phyloP scores from a whole-genome alignment of 2,329 filamentous ascomycete genomes.

The Cercospora zeae-maydis region DNA sequence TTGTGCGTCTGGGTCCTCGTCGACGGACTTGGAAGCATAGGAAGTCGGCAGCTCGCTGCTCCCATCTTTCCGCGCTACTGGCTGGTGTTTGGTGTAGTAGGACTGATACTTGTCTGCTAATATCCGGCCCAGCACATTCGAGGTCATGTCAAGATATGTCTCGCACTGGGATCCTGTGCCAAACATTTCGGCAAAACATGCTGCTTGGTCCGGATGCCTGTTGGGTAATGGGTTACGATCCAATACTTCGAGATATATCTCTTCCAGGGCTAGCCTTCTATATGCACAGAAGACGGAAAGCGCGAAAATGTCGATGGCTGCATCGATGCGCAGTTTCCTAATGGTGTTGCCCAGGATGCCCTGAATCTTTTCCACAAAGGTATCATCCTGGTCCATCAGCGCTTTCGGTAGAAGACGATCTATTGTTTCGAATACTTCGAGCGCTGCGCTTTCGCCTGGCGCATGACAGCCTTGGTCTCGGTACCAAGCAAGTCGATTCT shows the following conservation, averaged over 20 bases:
- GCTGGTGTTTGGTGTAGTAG: constrained; percentile 24
- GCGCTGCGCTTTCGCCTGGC: constrained; percentile 36
- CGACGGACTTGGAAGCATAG: constrained; percentile 21
- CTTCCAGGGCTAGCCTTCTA: constrained; percentile 56
- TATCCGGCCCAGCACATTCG: constrained; percentile 22
- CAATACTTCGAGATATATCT: constrained; percentile 60
- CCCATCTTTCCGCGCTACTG: constrained; percentile 20
- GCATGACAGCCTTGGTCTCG: constrained; percentile 38
- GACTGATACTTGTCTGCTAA: constrained; percentile 20
- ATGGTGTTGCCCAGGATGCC: constrained; percentile 11
- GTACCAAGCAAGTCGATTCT: constrained; percentile 41
- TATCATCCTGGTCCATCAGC: constrained; percentile 15
- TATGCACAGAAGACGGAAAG: constrained; percentile 58
- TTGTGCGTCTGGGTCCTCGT: constrained; percentile 16
- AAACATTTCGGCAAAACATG: constrained; percentile 61
- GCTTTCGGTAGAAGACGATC: constrained; percentile 18
- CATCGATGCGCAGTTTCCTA: constrained; percentile 20
- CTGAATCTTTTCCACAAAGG: constrained; percentile 15
- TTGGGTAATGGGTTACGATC: constrained; percentile 47
- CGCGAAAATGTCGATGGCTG: constrained; percentile 51
- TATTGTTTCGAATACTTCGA: constrained; percentile 41
- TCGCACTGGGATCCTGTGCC: constrained; percentile 62
- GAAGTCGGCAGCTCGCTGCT: constrained; percentile 23
- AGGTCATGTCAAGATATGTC: constrained; percentile 56
- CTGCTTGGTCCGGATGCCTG: constrained; percentile 59